A percentile compares a stretch with the other conserved stretches of the same genome.
Conservation (phyloP, 345 rosid species). For the Toxicodendron radicans region DNA sequence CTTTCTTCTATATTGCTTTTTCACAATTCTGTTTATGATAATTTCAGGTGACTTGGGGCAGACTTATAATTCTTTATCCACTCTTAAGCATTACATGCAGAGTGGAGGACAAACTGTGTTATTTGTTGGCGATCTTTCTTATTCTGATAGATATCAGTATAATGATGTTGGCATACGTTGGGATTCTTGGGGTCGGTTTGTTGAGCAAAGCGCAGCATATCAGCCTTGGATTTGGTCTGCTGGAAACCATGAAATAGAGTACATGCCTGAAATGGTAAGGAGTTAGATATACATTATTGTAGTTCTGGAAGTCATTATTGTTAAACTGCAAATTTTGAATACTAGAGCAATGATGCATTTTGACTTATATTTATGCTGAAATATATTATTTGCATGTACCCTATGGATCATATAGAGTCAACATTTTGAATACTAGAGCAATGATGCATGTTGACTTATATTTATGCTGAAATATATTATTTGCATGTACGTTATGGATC, state of each 20-base stretch:
- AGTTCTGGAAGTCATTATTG: not conserved
- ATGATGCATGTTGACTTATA: not conserved
- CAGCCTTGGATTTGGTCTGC: conserved; percentile 97
- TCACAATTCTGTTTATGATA: not conserved
- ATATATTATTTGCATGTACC: not conserved
- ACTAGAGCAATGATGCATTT: not conserved
- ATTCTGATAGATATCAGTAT: conserved; percentile 84
- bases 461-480: not conserved
- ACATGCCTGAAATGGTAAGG: conserved; percentile 89
- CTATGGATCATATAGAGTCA: not conserved
- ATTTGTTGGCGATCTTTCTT: conserved; percentile 92
- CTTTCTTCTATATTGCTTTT: not conserved
- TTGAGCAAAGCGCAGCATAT: conserved; percentile 84
- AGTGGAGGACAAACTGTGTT: conserved; percentile 83
- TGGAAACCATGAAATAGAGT: conserved; percentile 92
- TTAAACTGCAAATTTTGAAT: not conserved
- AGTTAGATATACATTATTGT: conserved; percentile 3
- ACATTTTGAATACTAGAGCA: not conserved
- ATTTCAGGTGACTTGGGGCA: conserved; percentile 91
- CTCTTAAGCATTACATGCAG: conserved; percentile 81
- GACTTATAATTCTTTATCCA: conserved; percentile 89
- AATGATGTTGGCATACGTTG: conserved; percentile 80
- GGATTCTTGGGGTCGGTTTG: conserved; percentile 95
- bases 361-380: not conserved
- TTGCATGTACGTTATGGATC: not conserved